Evolutionary conservation across 208 protist species (phyloP).

Genomic region (Crithidia acanthocephali): DNA sequence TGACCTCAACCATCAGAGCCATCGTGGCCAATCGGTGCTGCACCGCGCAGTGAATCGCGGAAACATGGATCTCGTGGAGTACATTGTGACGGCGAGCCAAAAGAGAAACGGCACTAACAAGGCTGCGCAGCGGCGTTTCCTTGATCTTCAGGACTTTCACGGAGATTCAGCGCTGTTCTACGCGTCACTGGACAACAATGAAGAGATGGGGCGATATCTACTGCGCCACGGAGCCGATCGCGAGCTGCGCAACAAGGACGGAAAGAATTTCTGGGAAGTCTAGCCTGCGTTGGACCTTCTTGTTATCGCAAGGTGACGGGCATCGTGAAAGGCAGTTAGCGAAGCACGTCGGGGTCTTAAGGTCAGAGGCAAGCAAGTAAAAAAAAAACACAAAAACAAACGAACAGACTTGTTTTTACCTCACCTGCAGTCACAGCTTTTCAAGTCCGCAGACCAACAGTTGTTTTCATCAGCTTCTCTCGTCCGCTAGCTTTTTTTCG

Average conservation of each 20-base stretch:
- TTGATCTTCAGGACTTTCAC: slow-evolving; percentile 82
- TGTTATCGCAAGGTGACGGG: too few species aligned
- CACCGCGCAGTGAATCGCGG: slow-evolving; percentile 82
- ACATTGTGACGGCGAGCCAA: slow-evolving; percentile 69
- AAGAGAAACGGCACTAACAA: slow-evolving; percentile 36
- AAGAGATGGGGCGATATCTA: slow-evolving; percentile 85
- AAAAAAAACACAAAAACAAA: too few species aligned
- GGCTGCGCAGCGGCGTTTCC: slow-evolving; percentile 61
- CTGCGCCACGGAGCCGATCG: slow-evolving; percentile 82
- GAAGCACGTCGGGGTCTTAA: too few species aligned
- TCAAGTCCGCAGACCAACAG: too few species aligned
- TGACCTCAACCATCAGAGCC: slow-evolving; percentile 67
- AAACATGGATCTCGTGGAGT: slow-evolving; percentile 75
- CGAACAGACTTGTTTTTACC: too few species aligned
- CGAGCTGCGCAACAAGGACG: slow-evolving; percentile 86
- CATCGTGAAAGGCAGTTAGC: too few species aligned
- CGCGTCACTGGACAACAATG: slow-evolving; percentile 92
- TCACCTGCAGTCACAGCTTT: too few species aligned
- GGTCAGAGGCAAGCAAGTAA: too few species aligned
- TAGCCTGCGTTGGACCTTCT: too few species aligned
- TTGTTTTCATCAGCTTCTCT: too few species aligned
- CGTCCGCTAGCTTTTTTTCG: too few species aligned
- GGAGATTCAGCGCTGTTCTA: slow-evolving; percentile 92
- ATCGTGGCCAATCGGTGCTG: slow-evolving; percentile 75
- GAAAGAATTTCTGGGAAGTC: slow-evolving; percentile 91